phyloP scores from a whole-genome alignment of 257 asterid genomes.

The Solanum etuberosum region DNA sequence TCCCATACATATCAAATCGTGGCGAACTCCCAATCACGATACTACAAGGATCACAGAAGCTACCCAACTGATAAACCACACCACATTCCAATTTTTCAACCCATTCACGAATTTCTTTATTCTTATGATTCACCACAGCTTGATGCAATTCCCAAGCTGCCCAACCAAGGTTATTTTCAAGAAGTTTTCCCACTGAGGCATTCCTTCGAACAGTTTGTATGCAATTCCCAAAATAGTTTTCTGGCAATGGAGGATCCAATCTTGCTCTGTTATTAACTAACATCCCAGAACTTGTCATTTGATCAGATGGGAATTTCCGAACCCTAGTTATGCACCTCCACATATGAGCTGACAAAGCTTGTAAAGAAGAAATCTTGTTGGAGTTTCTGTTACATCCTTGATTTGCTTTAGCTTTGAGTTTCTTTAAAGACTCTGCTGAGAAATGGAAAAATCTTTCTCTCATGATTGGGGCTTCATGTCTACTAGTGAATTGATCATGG shows the following conservation, averaged over 20 bases:
- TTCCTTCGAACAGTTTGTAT: not conserved
- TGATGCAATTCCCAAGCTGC: constrained; percentile 10
- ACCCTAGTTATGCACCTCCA: constrained; percentile 24
- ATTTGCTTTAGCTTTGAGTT: constrained; percentile 20
- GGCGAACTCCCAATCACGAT: constrained; percentile 19
- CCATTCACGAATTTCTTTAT: constrained; percentile 1
- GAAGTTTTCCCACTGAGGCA: constrained; percentile 2
- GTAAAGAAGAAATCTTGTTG: constrained; percentile 19
- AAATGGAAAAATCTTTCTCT: constrained; percentile 25
- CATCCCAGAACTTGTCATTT: constrained; percentile 5
- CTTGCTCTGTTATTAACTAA: constrained; percentile 9
- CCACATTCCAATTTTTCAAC: not conserved
- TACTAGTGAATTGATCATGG: constrained; percentile 1
- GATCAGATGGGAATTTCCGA: not conserved
- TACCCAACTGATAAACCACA: not conserved
- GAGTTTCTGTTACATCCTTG: constrained; percentile 6
- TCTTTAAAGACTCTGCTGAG: not conserved
- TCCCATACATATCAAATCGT: constrained; percentile 18
- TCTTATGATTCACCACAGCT: constrained; percentile 7
- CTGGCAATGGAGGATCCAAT: constrained; percentile 2
- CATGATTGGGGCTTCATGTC: not conserved
- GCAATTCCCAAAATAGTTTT: constrained; percentile 14
- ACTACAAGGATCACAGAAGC: constrained; percentile 10
- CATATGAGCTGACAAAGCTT: constrained; percentile 20
- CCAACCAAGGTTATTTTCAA: constrained; percentile 9